A percentile compares a stretch with the other conserved stretches of the same genome.
Conservation (phyloP, 179 eudicot genomes). For the Silene vulgaris region DNA sequence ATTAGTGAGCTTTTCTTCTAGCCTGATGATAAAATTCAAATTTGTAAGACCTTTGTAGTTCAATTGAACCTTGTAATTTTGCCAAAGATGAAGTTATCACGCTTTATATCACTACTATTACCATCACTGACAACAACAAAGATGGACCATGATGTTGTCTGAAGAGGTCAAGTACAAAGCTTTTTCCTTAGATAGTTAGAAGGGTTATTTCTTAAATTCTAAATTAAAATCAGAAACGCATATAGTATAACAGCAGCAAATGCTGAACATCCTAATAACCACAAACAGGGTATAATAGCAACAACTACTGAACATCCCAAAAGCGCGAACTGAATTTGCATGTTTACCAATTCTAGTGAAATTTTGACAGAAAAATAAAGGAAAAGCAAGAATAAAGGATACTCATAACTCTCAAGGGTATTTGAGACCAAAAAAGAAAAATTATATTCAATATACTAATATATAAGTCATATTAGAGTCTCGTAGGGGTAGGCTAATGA, state of each 20-base stretch:
- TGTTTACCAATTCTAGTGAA: not conserved
- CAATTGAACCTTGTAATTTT: not conserved
- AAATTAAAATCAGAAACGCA: not conserved
- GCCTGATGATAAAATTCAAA: constrained; percentile 35
- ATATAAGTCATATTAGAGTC: not conserved
- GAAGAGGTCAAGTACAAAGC: not conserved
- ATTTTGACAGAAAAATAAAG: constrained; percentile 1
- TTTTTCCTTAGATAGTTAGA: no score
- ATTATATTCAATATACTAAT: not conserved
- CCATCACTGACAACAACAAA: not conserved
- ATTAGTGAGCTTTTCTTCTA: constrained; percentile 74
- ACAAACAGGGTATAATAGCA: no score
- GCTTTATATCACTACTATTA: not conserved
- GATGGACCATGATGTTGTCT: not conserved
- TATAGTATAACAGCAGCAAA: constrained; percentile 1
- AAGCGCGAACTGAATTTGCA: constrained; percentile 1
- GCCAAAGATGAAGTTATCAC: not conserved
- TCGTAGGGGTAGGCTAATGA: not conserved
- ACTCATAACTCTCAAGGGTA: not conserved
- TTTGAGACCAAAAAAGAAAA: not conserved
- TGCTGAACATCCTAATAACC: not conserved
- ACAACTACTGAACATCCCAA: no score
- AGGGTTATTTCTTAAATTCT: no score
- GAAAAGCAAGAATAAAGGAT: not conserved
- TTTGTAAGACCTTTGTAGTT: constrained; percentile 4